phyloP scores from a whole-genome alignment of 2,329 filamentous ascomycete species.

The Clonostachys chloroleuca region DNA sequence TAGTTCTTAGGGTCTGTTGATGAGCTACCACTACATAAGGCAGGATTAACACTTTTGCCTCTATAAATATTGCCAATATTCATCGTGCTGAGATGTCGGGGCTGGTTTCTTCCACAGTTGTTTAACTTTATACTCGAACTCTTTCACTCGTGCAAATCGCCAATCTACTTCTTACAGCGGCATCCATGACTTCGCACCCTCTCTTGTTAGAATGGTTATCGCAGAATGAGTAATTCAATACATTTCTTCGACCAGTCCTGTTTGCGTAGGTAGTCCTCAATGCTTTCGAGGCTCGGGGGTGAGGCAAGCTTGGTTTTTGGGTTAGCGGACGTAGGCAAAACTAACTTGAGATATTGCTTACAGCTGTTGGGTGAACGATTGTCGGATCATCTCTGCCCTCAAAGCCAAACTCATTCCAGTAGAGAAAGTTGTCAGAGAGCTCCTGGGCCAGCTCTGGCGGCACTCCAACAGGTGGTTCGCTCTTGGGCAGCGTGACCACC shows the following conservation, averaged over 20 bases:
- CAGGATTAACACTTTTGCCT: no score
- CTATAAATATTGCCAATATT: no score
- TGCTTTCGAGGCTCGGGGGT: conserved; percentile 1
- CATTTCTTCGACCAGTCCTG: conserved; percentile 1
- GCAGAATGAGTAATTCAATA: no score
- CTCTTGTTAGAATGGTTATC: no score
- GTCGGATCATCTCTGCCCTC: conserved; percentile 6
- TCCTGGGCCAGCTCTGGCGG: conserved; percentile 3
- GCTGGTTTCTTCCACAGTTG: no score
- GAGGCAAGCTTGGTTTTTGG: conserved; percentile 1
- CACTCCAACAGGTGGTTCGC: not conserved
- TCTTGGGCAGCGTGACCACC: conserved; percentile 1
- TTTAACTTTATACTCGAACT: no score
- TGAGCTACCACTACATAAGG: no score
- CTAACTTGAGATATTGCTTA: conserved; percentile 1
- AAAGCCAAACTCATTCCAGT: conserved; percentile 9
- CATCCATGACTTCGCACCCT: no score
- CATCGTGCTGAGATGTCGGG: no score
- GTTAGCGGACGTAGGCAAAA: not conserved
- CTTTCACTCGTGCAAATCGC: no score
- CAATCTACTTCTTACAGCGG: no score
- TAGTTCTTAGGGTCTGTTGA: no score
- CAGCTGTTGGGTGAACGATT: conserved; percentile 6
- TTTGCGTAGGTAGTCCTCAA: conserved; percentile 6
- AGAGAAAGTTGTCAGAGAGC: conserved; percentile 4